Base-by-base conservation (phyloP, 1,284 basidiomycete species). In the Trametes sp. region DNA sequence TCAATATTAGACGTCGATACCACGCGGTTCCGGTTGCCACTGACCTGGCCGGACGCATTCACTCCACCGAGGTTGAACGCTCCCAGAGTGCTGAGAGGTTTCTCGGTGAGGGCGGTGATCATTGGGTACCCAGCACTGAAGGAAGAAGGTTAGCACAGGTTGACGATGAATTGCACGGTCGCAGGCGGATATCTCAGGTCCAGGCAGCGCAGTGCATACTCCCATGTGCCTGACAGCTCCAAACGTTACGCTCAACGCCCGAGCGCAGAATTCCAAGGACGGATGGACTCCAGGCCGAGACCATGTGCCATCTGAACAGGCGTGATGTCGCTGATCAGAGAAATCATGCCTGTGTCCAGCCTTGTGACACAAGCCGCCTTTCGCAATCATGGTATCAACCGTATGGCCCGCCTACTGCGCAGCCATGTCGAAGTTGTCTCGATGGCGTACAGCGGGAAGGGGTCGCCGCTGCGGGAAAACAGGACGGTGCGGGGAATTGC, bases 21-120 rank as follows among this genome's bases (percentile, higher is more conserved):
- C n/a, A 29, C 28, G 11, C 5, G 48, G 28, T 49, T 28, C 10
- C 19, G 13, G 28, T 28, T 29, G 29, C n/a, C 33, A 51, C 63
- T 29, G 54, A 66, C 76, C 72, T 85, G 84, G 2, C 84, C 85
- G 1, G 78, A 77, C 10, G 77, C 76, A 66, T 87, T 86, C 33
- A 70, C 82, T 4, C 85, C 86, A 11, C 86, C 86, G 31, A 86
- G 69, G 64, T 85, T 86, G 74, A 80, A 84, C 11, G 77, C 82
- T 42, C 77, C 77, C 13, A 75, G 65, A 0, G 42, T 74, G 24
- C 73, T 66, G 54, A 64, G 64, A 19, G 59, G 62, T 28, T 70
- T 65, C 16, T 69, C 63, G n/a, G 75, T 76, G 60, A 79, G 80
- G 59, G 77, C 80, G 21, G 75, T 72, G 60, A 87, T 79, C 71